phyloP scores from a whole-genome alignment of 768 basidiomycete species.

The Termitomyces sp. region DNA sequence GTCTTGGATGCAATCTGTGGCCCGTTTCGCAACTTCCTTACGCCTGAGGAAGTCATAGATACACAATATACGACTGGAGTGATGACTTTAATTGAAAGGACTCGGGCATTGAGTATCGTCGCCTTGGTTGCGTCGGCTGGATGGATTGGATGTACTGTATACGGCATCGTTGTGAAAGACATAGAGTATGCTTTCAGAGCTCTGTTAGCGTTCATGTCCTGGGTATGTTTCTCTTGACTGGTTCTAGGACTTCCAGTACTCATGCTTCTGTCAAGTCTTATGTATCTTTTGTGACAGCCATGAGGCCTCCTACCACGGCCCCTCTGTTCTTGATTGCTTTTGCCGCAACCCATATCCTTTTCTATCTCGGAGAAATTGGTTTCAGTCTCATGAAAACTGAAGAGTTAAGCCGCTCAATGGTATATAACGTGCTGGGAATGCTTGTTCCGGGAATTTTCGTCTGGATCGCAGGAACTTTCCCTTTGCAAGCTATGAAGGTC shows the following conservation, averaged over 20 bases:
- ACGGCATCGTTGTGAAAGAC: conserved; percentile 24
- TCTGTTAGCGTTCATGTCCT: conserved; percentile 34
- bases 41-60: conserved; percentile 44
- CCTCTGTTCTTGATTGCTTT: conserved; percentile 48
- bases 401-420: conserved; percentile 8
- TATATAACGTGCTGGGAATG: conserved; percentile 25
- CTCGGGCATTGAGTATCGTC: conserved; percentile 28
- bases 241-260: neutral
- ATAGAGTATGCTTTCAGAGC: conserved; percentile 17
- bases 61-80: conserved; percentile 23
- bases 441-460: conserved; percentile 32
- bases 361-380: conserved; percentile 31
- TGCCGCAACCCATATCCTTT: conserved; percentile 30
- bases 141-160: conserved; percentile 40
- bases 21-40: conserved; percentile 51
- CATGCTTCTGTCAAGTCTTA: conserved; percentile 31
- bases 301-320: conserved; percentile 41
- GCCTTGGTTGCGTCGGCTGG: conserved; percentile 32
- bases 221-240: conserved; percentile 37
- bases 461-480: conserved; percentile 53
- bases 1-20: conserved; percentile 20
- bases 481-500: conserved; percentile 40
- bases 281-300: conserved; percentile 30
- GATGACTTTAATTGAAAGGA: conserved; percentile 23
- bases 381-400: conserved; percentile 21